These are phyloP conservation scores for Aspergillus sp. DNA, from an alignment of 2,329 filamentous ascomycete species.

Conservation along the genomic window DNA sequence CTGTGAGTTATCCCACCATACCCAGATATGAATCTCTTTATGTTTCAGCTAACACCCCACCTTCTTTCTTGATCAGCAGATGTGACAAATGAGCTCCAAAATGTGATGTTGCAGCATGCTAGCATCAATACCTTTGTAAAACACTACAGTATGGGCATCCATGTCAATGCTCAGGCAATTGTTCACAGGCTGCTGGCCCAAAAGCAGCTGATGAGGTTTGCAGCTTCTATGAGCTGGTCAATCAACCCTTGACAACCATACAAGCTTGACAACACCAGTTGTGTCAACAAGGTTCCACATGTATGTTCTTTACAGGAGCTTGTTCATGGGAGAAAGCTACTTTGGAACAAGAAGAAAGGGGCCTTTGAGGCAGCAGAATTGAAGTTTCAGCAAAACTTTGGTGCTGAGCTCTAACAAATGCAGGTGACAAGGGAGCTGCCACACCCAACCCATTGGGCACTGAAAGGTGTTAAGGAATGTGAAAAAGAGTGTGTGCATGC, in stretches of 20 bases:
- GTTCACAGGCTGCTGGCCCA: conserved; percentile 13
- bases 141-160: conserved; percentile 20
- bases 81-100: background rate
- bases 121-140: conserved; percentile 20
- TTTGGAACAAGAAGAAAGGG: conserved; percentile 11
- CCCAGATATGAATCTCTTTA: no score
- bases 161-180: conserved; percentile 20
- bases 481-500: conserved; percentile 10
- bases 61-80: background rate
- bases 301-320: conserved; percentile 12
- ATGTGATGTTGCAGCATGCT: background rate
- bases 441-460: background rate
- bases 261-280: conserved; percentile 17
- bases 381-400: conserved; percentile 7
- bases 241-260: conserved; percentile 19
- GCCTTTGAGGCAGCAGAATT: conserved; percentile 10
- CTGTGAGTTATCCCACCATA: conserved; percentile 15
- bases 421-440: conserved; percentile 1
- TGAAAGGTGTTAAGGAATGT: conserved; percentile 2
- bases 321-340: conserved; percentile 11
- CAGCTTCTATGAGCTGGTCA: conserved; percentile 18
- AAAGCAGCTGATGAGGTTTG: conserved; percentile 18
- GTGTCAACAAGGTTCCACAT: conserved; percentile 15
- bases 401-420: conserved; percentile 3
- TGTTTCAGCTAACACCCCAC: no score